phyloP scores from a whole-genome alignment of 106 monocot genomes.

The Cymbidium sinense region DNA sequence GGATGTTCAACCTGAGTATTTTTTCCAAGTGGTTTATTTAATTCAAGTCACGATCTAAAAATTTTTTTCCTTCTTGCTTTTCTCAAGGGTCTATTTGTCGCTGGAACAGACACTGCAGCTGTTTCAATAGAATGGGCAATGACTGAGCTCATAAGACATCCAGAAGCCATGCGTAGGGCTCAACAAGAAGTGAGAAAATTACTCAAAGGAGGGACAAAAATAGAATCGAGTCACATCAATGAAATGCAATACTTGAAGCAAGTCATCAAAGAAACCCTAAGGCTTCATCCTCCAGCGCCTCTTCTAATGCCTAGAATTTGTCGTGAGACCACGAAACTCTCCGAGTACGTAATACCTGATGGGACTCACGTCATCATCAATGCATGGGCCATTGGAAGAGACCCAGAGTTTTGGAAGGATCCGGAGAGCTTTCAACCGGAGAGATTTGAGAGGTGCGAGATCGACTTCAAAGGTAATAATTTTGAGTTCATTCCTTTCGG shows the following conservation, averaged over 20 bases:
- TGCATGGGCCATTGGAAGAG: conserved; percentile 31
- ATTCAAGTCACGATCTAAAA: background rate
- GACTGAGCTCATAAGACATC: conserved; percentile 32
- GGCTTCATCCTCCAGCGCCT: conserved; percentile 29
- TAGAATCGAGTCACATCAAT: background rate
- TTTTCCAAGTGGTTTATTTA: background rate
- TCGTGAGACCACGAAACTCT: conserved; percentile 8
- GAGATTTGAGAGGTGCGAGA: conserved; percentile 9
- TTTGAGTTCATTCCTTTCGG: conserved; percentile 48
- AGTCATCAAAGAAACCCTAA: conserved; percentile 36
- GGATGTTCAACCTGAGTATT: background rate
- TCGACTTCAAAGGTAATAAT: conserved; percentile 31
- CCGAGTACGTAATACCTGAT: conserved; percentile 16
- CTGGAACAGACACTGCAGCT: conserved; percentile 25
- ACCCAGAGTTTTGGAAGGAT: conserved; percentile 23
- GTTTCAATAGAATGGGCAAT: conserved; percentile 36
- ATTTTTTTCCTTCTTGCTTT: background rate
- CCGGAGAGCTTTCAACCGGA: conserved; percentile 30
- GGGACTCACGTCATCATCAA: conserved; percentile 19
- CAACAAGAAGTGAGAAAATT: conserved; percentile 11
- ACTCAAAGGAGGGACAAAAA: conserved; percentile 13
- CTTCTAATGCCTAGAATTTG: conserved; percentile 9
- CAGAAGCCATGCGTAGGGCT: conserved; percentile 12
- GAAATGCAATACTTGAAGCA: background rate
- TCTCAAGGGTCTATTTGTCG: conserved; percentile 36